Evolutionary conservation across 148 eudicot genomes (phyloP).

Genomic region (Hydrangea macrophylla): DNA sequence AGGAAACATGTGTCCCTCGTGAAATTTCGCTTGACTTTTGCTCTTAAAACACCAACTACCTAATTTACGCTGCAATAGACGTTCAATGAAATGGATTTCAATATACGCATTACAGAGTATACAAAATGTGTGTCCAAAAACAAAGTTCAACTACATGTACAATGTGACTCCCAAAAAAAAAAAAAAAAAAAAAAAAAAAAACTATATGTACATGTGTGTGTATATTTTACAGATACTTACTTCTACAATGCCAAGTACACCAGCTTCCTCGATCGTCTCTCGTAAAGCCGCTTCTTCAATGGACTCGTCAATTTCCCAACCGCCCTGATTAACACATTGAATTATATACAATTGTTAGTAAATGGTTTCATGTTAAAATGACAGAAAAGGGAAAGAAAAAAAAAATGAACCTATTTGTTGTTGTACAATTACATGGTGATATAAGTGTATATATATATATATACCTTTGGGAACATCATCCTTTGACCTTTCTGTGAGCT

Average conservation of each 20-base stretch:
- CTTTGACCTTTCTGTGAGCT: constrained; percentile 49
- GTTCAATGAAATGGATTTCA: not conserved
- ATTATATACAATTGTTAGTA: not conserved
- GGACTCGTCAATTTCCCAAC: constrained; percentile 61
- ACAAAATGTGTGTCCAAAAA: not conserved
- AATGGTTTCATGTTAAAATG: not conserved
- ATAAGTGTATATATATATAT: too few species aligned
- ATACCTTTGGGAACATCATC: constrained; percentile 64
- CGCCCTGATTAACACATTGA: constrained; percentile 31
- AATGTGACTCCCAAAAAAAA: too few species aligned
- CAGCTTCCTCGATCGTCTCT: constrained; percentile 58
- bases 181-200: too few species aligned
- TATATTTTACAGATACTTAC: constrained; percentile 21
- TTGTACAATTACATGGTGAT: too few species aligned
- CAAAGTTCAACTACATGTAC: too few species aligned
- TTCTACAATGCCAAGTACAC: constrained; percentile 39
- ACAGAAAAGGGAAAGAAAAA: not conserved
- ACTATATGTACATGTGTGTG: too few species aligned
- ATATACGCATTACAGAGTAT: not conserved
- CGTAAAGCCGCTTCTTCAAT: constrained; percentile 42
- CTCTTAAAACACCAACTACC: constrained; percentile 58
- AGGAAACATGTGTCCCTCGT: constrained; percentile 52
- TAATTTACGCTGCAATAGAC: constrained; percentile 28
- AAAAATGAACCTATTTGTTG: not conserved
- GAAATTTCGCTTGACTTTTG: constrained; percentile 48